Evolutionary conservation across 495 filamentous ascomycete genomes (phyloP).

Genomic region (Neurospora hispaniola): DNA sequence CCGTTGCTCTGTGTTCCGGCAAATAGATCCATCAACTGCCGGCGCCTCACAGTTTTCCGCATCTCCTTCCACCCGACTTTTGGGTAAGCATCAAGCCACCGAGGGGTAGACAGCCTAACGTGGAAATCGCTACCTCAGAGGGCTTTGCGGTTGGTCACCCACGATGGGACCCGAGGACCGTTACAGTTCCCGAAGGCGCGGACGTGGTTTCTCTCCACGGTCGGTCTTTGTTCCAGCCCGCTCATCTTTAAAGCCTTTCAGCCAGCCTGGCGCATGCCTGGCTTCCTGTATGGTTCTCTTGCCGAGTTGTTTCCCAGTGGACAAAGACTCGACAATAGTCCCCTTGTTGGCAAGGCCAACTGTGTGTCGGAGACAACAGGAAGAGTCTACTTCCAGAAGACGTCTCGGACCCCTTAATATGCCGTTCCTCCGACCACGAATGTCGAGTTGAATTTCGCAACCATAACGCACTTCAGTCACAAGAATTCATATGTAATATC

Average conservation of each 20-base stretch:
- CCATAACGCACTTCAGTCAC: neutral
- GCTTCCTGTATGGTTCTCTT: neutral
- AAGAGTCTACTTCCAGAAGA: neutral
- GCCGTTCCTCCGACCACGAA: neutral
- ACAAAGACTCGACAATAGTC: neutral
- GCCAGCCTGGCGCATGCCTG: neutral
- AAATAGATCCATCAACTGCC: neutral
- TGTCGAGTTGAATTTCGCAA: neutral
- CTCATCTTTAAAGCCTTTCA: neutral
- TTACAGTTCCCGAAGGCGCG: neutral
- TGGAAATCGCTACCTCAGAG: neutral
- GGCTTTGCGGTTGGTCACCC: neutral
- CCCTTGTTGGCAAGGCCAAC: neutral
- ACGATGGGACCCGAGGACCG: neutral
- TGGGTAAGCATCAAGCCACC: neutral
- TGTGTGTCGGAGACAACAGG: neutral
- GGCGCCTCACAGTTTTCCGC: neutral
- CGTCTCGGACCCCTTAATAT: neutral
- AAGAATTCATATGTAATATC: neutral
- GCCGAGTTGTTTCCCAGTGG: neutral
- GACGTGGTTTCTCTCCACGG: neutral
- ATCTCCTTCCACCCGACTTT: neutral
- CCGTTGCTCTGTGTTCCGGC: neutral
- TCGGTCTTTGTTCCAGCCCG: neutral
- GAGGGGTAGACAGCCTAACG: neutral